These are phyloP conservation scores for Solanum appendiculatum DNA, from an alignment of 257 asterid species.

Conservation along the genomic window DNA sequence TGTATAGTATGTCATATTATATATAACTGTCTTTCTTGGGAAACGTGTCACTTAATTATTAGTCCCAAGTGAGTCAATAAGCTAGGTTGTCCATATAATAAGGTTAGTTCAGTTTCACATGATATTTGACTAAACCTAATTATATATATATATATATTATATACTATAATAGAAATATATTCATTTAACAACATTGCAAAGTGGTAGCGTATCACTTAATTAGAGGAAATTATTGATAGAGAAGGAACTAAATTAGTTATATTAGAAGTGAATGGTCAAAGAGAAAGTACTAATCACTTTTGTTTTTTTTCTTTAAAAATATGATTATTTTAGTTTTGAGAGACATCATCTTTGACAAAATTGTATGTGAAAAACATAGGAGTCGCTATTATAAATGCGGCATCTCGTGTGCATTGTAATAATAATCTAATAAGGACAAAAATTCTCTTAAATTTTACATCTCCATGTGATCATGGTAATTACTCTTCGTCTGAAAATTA, in stretches of 20 bases:
- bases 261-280: not conserved
- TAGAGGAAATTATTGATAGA: not conserved
- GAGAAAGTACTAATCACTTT: not conserved
- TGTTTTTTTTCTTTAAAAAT: not conserved
- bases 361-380: not conserved
- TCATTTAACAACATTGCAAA: not conserved
- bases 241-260: not conserved
- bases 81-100: not conserved
- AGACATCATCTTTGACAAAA: not conserved
- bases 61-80: not conserved
- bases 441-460: not conserved
- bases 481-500: too few species aligned
- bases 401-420: not conserved
- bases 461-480: too few species aligned
- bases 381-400: not conserved
- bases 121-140: not conserved
- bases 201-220: not conserved
- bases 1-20: too few species aligned
- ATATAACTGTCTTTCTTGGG: not conserved
- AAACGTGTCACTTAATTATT: not conserved
- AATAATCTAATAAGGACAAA: not conserved
- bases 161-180: not conserved
- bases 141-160: too few species aligned
- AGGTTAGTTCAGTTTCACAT: not conserved
- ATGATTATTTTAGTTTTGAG: not conserved